Evolutionary conservation across 305 asterid species (phyloP), one percentile per base, ranked within the genome.

Genomic region (Ajuga reptans): DNA sequence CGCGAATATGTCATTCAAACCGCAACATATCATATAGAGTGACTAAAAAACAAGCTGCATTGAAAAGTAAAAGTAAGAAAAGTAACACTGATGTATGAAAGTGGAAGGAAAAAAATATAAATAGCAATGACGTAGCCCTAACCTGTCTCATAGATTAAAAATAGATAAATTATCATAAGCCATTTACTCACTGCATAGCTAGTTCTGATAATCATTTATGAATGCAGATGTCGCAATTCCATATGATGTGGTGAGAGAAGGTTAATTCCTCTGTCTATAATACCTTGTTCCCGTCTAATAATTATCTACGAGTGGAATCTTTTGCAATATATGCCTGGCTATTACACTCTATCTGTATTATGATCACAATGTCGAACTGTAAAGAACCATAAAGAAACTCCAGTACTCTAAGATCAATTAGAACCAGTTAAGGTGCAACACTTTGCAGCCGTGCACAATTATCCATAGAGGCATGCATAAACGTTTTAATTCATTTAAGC

Each of bases 391-490:
- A 65, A 18, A 21, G n/a, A 34, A 47, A 47, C n/a, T 15, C 33
- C 11, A 16, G 5, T 9, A n/a, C 16, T 12, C 9, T n/a, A 45
- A 54, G 18, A 43, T 53, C 66, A 66, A 31, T 12, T 31, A n/a
- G 15, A 21, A 68, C 42, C 15, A 43, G 24, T 34, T 55, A 27
- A 42, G 52, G 12, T 42, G 42, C 12, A 34, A 11, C n/a, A 6
- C 16, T 29, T 16, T 41, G 57, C 74, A 67, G 65, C 54, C 52
- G 15, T 73, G 18, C 3, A 51, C 54, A 67, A 18, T 43, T 21
- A 58, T 41, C 41, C 34, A 2, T 41, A n/a, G n/a, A 14, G 11
- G 54, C 61, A 51, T 5, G 59, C 66, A 36, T 31, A 42, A 27
- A 67, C 49, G 50, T 59, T 69, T 45, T 51, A 15, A 47, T 60